Conservation (phyloP, 2,329 filamentous ascomycete species). For the Fusarium praegraminearum region DNA sequence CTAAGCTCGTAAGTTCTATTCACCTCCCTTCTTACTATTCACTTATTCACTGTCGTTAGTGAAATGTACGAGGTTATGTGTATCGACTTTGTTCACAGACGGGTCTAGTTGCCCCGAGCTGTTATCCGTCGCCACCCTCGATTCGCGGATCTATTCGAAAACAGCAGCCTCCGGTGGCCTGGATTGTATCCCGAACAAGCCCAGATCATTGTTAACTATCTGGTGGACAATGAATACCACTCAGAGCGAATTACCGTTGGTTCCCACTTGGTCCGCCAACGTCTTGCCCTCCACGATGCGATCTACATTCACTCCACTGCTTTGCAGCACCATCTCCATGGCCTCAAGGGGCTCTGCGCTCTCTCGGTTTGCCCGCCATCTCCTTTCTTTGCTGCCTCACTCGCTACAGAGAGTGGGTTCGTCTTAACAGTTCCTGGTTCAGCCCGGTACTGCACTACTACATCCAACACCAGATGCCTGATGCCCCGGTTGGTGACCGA, state of each 20-base stretch:
- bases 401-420: not conserved
- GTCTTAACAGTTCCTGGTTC: not conserved
- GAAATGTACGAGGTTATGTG: not conserved
- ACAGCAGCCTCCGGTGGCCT: not conserved
- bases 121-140: not conserved
- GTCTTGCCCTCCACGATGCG: not conserved
- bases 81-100: not conserved
- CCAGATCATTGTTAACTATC: not conserved
- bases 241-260: not conserved
- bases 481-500: not conserved
- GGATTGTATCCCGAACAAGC: not conserved
- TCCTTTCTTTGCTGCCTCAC: not conserved
- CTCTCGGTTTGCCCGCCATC: not conserved
- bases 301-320: not conserved
- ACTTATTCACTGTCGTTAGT: not conserved
- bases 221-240: not conserved
- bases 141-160: not conserved
- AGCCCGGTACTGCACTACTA: not conserved
- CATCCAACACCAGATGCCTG: too few species aligned
- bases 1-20: not conserved
- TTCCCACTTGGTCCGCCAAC: not conserved
- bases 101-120: not conserved
- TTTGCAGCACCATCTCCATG: not conserved
- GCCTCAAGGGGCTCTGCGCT: not conserved
- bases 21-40: fast-evolving